These are phyloP conservation scores for Botrytis deweyae DNA, from an alignment of 2,329 filamentous ascomycete species.

Conservation along the genomic window DNA sequence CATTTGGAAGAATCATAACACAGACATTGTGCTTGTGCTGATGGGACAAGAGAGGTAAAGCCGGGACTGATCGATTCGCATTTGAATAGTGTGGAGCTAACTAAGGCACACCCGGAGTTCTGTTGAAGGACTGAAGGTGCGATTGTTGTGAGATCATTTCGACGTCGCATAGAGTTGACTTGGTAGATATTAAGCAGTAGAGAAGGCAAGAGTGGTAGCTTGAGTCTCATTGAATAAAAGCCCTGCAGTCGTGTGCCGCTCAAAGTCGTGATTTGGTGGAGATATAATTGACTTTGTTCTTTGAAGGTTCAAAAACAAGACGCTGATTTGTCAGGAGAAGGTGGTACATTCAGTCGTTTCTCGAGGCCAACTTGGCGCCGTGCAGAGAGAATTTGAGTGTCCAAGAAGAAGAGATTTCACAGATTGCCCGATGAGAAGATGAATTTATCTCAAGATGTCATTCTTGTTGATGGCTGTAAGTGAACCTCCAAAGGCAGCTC, in stretches of 20 bases:
- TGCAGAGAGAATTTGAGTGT: not conserved
- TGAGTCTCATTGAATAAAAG: constrained; percentile 12
- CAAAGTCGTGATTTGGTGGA: not conserved
- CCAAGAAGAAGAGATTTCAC: not conserved
- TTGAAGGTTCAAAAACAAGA: not conserved
- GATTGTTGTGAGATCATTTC: constrained; percentile 9
- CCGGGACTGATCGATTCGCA: constrained; percentile 31
- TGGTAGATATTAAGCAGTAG: constrained; percentile 6
- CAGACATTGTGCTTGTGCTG: constrained; percentile 34
- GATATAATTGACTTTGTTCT: not conserved
- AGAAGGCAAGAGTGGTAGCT: not conserved
- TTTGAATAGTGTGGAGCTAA: constrained; percentile 30
- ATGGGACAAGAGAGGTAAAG: constrained; percentile 29
- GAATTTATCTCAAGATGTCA: not conserved
- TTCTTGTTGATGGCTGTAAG: not conserved
- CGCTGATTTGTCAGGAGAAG: not conserved
- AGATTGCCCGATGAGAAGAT: not conserved
- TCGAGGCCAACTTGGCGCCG: not conserved
- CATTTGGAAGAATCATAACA: constrained; percentile 34
- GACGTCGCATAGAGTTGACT: not conserved
- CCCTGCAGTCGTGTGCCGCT: not conserved
- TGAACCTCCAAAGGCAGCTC: not conserved
- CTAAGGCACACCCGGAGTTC: constrained; percentile 25
- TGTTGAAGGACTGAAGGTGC: constrained; percentile 23
- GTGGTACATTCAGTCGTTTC: not conserved